phyloP scores from a whole-genome alignment of 2,329 filamentous ascomycete genomes.

The Podosphaera fusca region DNA sequence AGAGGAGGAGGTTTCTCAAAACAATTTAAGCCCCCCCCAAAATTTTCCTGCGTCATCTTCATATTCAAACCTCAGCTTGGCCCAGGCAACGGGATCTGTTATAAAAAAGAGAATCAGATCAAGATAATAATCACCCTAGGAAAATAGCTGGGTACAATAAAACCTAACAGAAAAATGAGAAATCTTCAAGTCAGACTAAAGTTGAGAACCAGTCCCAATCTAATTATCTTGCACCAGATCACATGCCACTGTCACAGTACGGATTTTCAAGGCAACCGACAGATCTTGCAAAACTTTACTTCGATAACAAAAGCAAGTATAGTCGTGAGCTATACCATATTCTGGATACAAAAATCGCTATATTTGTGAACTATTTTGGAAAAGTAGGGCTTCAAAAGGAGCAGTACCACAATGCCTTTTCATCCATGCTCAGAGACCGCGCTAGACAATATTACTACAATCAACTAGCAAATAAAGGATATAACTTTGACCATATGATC shows the following conservation, averaged over 20 bases:
- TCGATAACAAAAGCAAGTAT: background rate
- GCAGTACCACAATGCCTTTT: too few species aligned
- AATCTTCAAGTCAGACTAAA: too few species aligned
- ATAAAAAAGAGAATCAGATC: background rate
- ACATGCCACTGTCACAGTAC: background rate
- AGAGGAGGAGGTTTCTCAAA: background rate
- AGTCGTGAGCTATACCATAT: background rate
- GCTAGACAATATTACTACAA: too few species aligned
- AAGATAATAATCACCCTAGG: background rate
- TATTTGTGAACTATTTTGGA: background rate
- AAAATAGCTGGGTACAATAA: background rate
- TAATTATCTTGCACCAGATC: background rate
- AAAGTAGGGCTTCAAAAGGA: background rate
- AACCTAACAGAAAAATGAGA: too few species aligned
- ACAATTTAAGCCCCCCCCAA: background rate
- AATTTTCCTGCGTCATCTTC: too few species aligned
- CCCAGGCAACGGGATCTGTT: background rate
- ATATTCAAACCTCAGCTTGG: background rate
- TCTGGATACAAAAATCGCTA: background rate
- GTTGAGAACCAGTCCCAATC: background rate
- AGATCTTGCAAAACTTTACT: background rate
- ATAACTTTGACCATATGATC: too few species aligned
- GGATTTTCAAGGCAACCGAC: background rate
- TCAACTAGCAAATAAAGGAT: too few species aligned
- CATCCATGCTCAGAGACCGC: too few species aligned